phyloP scores from a whole-genome alignment of 106 monocot genomes.

The Allium cepa region DNA sequence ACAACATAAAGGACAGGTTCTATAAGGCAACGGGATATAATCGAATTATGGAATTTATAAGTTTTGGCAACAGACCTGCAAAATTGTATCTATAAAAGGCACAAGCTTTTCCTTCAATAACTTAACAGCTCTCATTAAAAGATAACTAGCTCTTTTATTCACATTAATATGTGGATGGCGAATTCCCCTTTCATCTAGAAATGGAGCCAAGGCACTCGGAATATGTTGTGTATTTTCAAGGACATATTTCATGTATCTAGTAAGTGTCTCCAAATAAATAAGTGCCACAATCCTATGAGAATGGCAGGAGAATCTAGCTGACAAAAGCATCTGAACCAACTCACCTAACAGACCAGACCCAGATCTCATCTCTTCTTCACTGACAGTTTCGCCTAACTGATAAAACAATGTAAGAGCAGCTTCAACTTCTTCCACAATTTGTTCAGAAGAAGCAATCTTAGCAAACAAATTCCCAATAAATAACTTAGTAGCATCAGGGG shows the following conservation, averaged over 20 bases:
- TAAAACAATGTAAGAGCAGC: slow-evolving; percentile 66
- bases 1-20: no score
- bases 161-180: slow-evolving; percentile 63
- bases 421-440: slow-evolving; percentile 77
- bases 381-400: slow-evolving; percentile 67
- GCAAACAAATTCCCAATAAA: slow-evolving; percentile 60
- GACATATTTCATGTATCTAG: slow-evolving; percentile 84
- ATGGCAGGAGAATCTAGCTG: slow-evolving; percentile 67
- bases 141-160: slow-evolving; percentile 70
- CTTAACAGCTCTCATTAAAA: slow-evolving; percentile 93
- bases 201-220: slow-evolving; percentile 56
- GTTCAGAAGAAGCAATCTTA: slow-evolving; percentile 21
- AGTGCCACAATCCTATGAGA: slow-evolving; percentile 81
- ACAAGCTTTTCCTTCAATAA: slow-evolving; percentile 69
- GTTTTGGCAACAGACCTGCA: slow-evolving; percentile 41
- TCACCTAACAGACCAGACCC: slow-evolving; percentile 64
- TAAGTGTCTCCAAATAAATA: slow-evolving; percentile 73
- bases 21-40: no score
- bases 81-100: slow-evolving; percentile 75
- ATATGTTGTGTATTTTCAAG: slow-evolving; percentile 72
- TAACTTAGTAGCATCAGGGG: slow-evolving; percentile 57
- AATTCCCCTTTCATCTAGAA: slow-evolving; percentile 89
- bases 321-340: slow-evolving; percentile 64
- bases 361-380: slow-evolving; percentile 55
- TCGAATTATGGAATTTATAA: no score